These are phyloP conservation scores for Margaritispora aquatica DNA, from an alignment of 495 filamentous ascomycete genomes.

Conservation along the genomic window DNA sequence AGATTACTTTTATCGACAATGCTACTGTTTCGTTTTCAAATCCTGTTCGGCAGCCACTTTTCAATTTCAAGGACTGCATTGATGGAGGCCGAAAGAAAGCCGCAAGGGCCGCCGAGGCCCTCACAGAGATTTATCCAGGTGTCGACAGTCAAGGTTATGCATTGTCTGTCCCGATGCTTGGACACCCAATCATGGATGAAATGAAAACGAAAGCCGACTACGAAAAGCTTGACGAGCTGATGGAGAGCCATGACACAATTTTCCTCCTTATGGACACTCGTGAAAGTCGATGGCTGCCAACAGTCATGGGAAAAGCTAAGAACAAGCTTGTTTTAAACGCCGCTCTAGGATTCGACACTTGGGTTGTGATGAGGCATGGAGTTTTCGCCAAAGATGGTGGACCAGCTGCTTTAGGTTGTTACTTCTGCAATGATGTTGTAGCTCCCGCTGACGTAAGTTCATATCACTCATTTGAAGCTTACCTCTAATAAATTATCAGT, in stretches of 20 bases:
- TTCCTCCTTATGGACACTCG: conserved; percentile 96
- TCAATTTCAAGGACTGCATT: conserved; percentile 82
- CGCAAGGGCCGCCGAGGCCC: conserved; percentile 66
- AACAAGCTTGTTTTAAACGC: conserved; percentile 96
- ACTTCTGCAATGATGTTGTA: conserved; percentile 98
- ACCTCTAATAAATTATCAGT: conserved; percentile 34
- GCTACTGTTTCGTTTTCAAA: conserved; percentile 96
- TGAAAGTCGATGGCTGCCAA: conserved; percentile 94
- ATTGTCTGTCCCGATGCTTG: conserved; percentile 89
- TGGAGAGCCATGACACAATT: conserved; percentile 85
- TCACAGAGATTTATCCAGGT: conserved; percentile 85
- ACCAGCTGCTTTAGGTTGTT: conserved; percentile 75
- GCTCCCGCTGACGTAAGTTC: conserved; percentile 77
- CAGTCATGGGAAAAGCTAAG: conserved; percentile 88
- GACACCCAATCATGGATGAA: conserved; percentile 76
- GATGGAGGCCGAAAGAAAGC: conserved; percentile 84
- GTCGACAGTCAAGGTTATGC: conserved; percentile 72
- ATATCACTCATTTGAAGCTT: too few species aligned
- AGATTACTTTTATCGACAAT: conserved; percentile 95
- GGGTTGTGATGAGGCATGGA: conserved; percentile 95
- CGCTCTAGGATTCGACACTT: conserved; percentile 92
- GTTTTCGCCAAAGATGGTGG: conserved; percentile 43
- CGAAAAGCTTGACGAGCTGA: conserved; percentile 61
- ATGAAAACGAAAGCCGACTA: conserved; percentile 63
- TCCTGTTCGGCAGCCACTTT: conserved; percentile 90